phyloP scores from a whole-genome alignment of 768 basidiomycete genomes.

The Roridomyces roridus region DNA sequence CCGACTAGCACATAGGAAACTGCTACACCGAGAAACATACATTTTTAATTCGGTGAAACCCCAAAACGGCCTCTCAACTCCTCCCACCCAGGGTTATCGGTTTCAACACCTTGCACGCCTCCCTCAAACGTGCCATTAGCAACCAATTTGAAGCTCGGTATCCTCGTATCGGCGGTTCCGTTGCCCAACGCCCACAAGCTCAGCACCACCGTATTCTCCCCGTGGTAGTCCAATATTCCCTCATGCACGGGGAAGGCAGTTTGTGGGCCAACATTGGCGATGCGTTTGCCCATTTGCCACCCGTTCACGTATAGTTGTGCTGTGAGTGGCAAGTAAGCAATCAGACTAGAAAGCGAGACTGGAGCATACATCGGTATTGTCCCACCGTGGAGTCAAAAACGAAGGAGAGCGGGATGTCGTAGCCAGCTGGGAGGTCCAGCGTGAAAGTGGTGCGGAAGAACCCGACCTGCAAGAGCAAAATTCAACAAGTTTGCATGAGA shows the following conservation, averaged over 20 bases:
- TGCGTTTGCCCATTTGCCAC: slow-evolving; percentile 66
- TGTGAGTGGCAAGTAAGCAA: background rate
- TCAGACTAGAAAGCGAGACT: slow-evolving; percentile 34
- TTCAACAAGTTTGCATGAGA: background rate
- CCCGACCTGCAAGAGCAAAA: slow-evolving; percentile 37
- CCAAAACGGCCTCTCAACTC: slow-evolving; percentile 14
- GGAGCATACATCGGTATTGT: slow-evolving; percentile 43
- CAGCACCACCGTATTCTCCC: slow-evolving; percentile 18
- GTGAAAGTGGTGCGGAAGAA: slow-evolving; percentile 64
- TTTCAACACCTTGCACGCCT: background rate
- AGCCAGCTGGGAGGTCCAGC: slow-evolving; percentile 47
- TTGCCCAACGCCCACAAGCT: slow-evolving; percentile 24
- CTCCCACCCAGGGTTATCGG: slow-evolving; percentile 17
- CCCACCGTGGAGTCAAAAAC: slow-evolving; percentile 51
- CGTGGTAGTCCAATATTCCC: slow-evolving; percentile 14
- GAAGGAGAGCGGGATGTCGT: slow-evolving; percentile 59
- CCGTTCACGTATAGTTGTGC: slow-evolving; percentile 59
- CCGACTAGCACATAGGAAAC: too few relatives aligned
- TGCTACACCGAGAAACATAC: too few relatives aligned
- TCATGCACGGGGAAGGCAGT: slow-evolving; percentile 25
- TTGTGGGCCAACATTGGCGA: slow-evolving; percentile 46
- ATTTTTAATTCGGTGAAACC: background rate
- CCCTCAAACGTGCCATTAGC: slow-evolving; percentile 16
- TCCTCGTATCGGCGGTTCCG: slow-evolving; percentile 11
- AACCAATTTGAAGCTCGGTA: slow-evolving; percentile 21